These are phyloP conservation scores for Metschnikowia santaceciliae DNA, from an alignment of 805 yeast genomes.

Conservation along the genomic window DNA sequence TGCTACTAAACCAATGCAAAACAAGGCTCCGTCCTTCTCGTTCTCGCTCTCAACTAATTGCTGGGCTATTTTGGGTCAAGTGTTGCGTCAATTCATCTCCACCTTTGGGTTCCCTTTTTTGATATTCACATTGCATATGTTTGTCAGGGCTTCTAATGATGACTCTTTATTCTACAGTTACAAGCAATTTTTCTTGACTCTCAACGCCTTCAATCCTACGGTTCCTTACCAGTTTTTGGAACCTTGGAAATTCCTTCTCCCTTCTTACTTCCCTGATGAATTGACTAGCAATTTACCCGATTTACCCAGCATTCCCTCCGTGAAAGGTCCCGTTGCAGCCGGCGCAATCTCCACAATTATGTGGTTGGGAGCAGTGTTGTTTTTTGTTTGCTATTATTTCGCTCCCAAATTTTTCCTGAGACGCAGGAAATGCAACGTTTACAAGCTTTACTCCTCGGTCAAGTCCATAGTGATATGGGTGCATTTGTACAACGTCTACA, in stretches of 20 bases:
- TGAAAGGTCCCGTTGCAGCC: conserved; percentile 1
- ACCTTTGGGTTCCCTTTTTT: conserved; percentile 43
- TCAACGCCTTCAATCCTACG: conserved; percentile 23
- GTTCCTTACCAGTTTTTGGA: conserved; percentile 24
- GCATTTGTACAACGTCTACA: conserved; percentile 39
- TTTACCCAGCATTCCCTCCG: not conserved
- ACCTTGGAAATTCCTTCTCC: conserved; percentile 8
- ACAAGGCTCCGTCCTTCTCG: not conserved
- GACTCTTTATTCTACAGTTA: conserved; percentile 14
- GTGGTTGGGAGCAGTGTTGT: conserved; percentile 12
- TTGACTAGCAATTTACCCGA: not conserved
- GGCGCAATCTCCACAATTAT: conserved; percentile 27
- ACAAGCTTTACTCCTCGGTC: conserved; percentile 45
- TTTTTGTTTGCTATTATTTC: conserved; percentile 14
- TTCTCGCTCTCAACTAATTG: conserved; percentile 10
- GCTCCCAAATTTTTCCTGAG: conserved; percentile 17
- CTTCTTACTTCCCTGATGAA: conserved; percentile 1
- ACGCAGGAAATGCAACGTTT: conserved; percentile 17
- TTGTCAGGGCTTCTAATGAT: conserved; percentile 20
- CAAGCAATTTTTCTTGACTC: conserved; percentile 13
- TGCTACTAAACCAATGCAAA: not conserved
- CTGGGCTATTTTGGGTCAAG: conserved; percentile 29
- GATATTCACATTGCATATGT: conserved; percentile 34
- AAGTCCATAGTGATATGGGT: conserved; percentile 47
- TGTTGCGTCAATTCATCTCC: conserved; percentile 28